A percentile compares a stretch with the other conserved stretches of the same genome.
Evolutionary conservation across 2,329 filamentous ascomycete genomes (phyloP).

Genomic region (Pyrenophora tritici-repentis): DNA sequence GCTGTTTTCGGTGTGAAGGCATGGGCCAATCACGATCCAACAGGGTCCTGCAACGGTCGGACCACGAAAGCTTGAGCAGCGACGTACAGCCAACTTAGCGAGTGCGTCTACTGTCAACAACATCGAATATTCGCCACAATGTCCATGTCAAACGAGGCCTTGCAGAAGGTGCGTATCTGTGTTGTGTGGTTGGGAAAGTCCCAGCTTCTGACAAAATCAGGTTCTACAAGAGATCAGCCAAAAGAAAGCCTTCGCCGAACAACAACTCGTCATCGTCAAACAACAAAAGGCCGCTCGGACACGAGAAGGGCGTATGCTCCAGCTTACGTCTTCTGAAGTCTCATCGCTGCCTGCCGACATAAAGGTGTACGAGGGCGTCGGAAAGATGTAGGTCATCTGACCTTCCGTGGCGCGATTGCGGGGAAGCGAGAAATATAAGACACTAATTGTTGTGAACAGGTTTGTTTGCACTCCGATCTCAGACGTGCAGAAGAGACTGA

Average conservation of each 20-base stretch:
- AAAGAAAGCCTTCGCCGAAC: constrained; percentile 84
- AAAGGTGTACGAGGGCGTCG: constrained; percentile 89
- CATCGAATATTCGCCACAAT: constrained; percentile 57
- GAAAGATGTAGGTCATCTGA: constrained; percentile 75
- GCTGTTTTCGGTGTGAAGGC: constrained; percentile 9
- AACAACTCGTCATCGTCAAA: constrained; percentile 86
- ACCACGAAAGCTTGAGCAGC: constrained; percentile 32
- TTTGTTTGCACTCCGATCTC: constrained; percentile 79
- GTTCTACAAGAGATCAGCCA: constrained; percentile 92
- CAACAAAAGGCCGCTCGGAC: constrained; percentile 84
- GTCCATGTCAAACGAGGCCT: constrained; percentile 91
- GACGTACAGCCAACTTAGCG: constrained; percentile 13
- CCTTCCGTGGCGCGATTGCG: not conserved
- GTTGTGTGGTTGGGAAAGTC: not conserved
- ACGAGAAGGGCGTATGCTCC: constrained; percentile 84
- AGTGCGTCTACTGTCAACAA: constrained; percentile 3
- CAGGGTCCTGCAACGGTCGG: constrained; percentile 14
- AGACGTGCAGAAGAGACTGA: constrained; percentile 75
- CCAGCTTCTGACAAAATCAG: constrained; percentile 53
- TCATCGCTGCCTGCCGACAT: constrained; percentile 75
- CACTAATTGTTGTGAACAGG: constrained; percentile 58
- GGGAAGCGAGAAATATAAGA: not conserved
- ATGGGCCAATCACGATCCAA: constrained; percentile 23
- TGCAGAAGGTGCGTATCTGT: constrained; percentile 74
- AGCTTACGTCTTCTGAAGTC: constrained; percentile 84